Evolutionary conservation across 768 basidiomycete genomes (phyloP), one percentile per base, ranked within the genome.

Genomic region (Boletus vinaceobasis): DNA sequence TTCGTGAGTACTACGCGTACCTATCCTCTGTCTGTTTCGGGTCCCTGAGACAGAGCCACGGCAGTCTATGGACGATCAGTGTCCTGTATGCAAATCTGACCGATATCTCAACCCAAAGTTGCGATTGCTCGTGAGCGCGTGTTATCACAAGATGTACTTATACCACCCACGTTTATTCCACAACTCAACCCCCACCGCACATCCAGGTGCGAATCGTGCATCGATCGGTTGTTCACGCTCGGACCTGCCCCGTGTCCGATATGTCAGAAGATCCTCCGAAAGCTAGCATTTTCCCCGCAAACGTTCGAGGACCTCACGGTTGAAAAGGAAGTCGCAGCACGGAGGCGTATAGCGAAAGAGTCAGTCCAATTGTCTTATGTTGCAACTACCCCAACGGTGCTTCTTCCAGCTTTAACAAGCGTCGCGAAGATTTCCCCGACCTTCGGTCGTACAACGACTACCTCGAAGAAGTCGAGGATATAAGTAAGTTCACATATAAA

Each of bases 31-130:
- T 9, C 7, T n/a, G 48, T 17, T 44, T 29, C 32, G n/a, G 27
- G 39, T 43, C 43, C 43, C 60, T 65, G 48, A 67, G 44, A 45
- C 42, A 36, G 42, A 17, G 2, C 50, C 15, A 15, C 26, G 48
- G 8, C 48, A 91, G 89, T 85, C 87, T 26, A 89, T 90, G 82
- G 88, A 92, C 57, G 97, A 99, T 70, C 86, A 90, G 68, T 99
- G 97, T 75, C 96, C 96, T 0, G 89, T 98, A 2, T 98, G 97
- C 79, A 93, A 93, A 71, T 94, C 92, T 38, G 97, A 99, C 70
- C 78, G 96, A 50, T 98, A 97, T 68, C 77, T 97, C 55, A 97
- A 98, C 64, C 93, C 94, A 21, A 96, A 95, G 66, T 77, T 99
- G 33, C 84, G 96, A 40, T 78, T 99, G 37, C 81, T 98, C 46